Base-by-base conservation (phyloP, 1,284 basidiomycete species). In the Schizophyllum amplum region DNA sequence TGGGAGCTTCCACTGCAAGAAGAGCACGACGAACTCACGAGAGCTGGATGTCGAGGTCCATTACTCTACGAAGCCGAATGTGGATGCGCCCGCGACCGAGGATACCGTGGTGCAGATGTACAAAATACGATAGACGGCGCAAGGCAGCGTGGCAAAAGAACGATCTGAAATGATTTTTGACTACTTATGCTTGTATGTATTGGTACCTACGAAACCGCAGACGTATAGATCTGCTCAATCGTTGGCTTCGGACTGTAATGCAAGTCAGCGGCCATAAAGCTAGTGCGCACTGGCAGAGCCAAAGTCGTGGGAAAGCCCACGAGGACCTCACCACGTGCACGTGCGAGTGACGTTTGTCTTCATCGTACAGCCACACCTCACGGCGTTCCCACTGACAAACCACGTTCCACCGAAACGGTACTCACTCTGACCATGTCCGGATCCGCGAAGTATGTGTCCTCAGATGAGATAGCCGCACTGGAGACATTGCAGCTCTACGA, bases 11-110 rank as follows among this genome's bases (percentile, higher is more conserved):
- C 81, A 83, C 64, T 93, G 92, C 66, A 79, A 78, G 57, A 96
- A 98, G 75, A 90, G 84, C 63, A 71, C 77, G 22, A 78, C 75
- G n/a, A 98, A 98, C 69, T 85, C 86, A 25, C 78, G 96, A 53
- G 95, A 98, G 66, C 74, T 98, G 52, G 90, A 97, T 62, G 84
- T 96, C 15, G 94, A 98, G 74, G 88, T 98, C 51, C 92, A 94
- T 68, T 98, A 92, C 71, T 75, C 78, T 0, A 77, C 89, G 5
- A 73, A 74, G 57, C 67, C 71, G 26, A 61, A 62, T 54, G 68
- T 69, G 25, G 67, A 67, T 6, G 69, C 69, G 23, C 62, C 68
- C 15, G 59, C 66, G 17, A 63, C 67, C 26, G 68, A 71, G 25
- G 70, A 71, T 46, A 70, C 68, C 4, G 70, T 82, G 23, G 85